Evolutionary conservation across 2,329 filamentous ascomycete species (phyloP), one percentile per base, ranked within the genome.

Genomic region (Amphichorda felina): DNA sequence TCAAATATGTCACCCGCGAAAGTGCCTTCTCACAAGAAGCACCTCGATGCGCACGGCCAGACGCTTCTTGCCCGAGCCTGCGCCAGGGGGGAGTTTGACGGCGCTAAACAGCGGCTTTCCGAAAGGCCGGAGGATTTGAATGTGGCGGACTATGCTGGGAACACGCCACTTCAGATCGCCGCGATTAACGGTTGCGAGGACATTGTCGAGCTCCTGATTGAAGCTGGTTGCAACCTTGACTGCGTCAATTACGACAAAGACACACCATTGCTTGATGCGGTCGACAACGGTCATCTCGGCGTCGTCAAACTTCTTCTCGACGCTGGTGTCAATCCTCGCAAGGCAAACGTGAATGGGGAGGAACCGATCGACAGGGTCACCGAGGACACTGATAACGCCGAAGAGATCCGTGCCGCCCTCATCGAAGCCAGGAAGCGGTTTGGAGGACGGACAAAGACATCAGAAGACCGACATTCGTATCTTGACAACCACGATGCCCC

Each of bases 151-250:
- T 93, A 94, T 53, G 91, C 91, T 11, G 85, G 86, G n/a, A 96
- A 96, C 50, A 93, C 89, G 1, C 91, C 91, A 17, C 66, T 98
- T 24, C 91, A 98, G 56, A 91, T 94, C 44, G 89, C 91, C 24
- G 79, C 88, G 22, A 69, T 98, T 39, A 82, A 91, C 50, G 91
- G 91, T 6, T 83, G 80, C 54, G 79, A 79, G 22, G 75, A 91
- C 37, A 88, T 96, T 38, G 91, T 96, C 27, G 79, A 83, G 52
- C 81, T 94, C 36, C 63, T 98, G 27, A 77, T 98, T 41, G 75
- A 84, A 8, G 79, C 85, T 42, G 84, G 85, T 24, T 94, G 88
- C 57, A 81, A 84, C 37, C 70, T 91, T 31, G 83, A 95, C 49
- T 89, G 72, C 48, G 64, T 79, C 39, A 79, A 82, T 48, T 79